Conservation (phyloP, 2,329 filamentous ascomycete genomes). For the Cucurbitaria berberidis region DNA sequence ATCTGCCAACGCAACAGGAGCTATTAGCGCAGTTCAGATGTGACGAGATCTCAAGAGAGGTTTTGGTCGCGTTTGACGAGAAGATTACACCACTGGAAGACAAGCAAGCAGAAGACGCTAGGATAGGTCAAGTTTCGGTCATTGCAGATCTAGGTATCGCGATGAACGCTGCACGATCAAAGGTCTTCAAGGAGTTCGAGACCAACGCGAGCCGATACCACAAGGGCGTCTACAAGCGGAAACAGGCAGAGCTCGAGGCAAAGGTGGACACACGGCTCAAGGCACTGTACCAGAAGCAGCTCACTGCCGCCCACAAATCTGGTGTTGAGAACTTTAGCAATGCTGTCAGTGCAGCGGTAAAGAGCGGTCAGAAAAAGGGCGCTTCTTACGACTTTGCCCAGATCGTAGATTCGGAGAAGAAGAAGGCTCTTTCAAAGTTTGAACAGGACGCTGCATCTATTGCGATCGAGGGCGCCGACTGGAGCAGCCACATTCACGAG, state of each 20-base stretch:
- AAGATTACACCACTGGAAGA: constrained; percentile 85
- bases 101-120: constrained; percentile 75
- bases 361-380: constrained; percentile 89
- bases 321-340: constrained; percentile 86
- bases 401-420: constrained; percentile 85
- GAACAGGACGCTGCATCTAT: constrained; percentile 76
- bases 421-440: constrained; percentile 75
- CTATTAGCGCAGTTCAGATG: constrained; percentile 95
- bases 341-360: constrained; percentile 84
- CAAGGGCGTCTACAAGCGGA: constrained; percentile 90
- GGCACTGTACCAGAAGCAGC: constrained; percentile 84
- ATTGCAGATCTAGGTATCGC: constrained; percentile 75
- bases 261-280: constrained; percentile 92
- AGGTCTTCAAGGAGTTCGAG: constrained; percentile 84
- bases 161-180: constrained; percentile 74
- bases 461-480: constrained; percentile 77
- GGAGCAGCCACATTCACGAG: constrained; percentile 87
- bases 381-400: constrained; percentile 92
- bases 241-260: constrained; percentile 80
- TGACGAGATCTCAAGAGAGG: constrained; percentile 93
- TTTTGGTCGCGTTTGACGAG: constrained; percentile 81
- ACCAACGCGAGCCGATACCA: constrained; percentile 92
- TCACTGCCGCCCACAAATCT: constrained; percentile 85
- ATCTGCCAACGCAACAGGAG: constrained; percentile 96
- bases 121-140: constrained; percentile 74